phyloP scores from a whole-genome alignment of 306 rosid species.

The Pterocarpus macrocarpus region DNA sequence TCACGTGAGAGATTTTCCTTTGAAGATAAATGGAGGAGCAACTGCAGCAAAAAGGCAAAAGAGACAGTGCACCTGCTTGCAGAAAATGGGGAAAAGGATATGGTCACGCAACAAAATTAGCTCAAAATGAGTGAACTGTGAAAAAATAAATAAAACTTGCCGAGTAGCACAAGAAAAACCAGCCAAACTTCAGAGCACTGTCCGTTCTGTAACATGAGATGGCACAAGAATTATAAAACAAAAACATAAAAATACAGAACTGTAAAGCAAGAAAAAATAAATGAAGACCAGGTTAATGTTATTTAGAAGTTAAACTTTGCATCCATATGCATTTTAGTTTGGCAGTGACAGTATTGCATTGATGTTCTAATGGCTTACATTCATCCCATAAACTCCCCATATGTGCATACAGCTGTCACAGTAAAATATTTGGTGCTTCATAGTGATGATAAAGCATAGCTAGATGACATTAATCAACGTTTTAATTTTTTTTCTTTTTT shows the following conservation, averaged over 20 bases:
- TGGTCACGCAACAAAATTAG: constrained; percentile 21
- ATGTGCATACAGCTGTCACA: too few species aligned
- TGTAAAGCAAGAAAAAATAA: neutral
- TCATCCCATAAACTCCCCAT: too few species aligned
- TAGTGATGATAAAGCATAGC: neutral
- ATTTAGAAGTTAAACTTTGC: too few species aligned
- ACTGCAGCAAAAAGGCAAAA: constrained; percentile 79
- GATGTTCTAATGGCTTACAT: too few species aligned
- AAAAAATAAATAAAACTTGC: constrained; percentile 53
- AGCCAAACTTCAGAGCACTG: constrained; percentile 87
- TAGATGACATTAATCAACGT: neutral
- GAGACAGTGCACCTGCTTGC: constrained; percentile 71
- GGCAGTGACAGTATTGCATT: too few species aligned
- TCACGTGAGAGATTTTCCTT: constrained; percentile 89
- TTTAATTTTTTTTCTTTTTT: neutral
- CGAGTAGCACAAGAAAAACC: constrained; percentile 80
- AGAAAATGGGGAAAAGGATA: constrained; percentile 41
- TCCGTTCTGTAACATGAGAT: constrained; percentile 73
- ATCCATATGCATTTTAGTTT: too few species aligned
- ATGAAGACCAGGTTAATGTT: too few species aligned
- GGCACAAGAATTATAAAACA: constrained; percentile 26
- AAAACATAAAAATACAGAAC: constrained; percentile 5
- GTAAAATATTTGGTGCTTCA: constrained; percentile 1
- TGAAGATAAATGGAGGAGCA: constrained; percentile 87
- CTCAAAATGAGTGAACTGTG: constrained; percentile 31